Base-by-base conservation (phyloP, 1,284 basidiomycete species). In the Xerocomus nothofagi region DNA sequence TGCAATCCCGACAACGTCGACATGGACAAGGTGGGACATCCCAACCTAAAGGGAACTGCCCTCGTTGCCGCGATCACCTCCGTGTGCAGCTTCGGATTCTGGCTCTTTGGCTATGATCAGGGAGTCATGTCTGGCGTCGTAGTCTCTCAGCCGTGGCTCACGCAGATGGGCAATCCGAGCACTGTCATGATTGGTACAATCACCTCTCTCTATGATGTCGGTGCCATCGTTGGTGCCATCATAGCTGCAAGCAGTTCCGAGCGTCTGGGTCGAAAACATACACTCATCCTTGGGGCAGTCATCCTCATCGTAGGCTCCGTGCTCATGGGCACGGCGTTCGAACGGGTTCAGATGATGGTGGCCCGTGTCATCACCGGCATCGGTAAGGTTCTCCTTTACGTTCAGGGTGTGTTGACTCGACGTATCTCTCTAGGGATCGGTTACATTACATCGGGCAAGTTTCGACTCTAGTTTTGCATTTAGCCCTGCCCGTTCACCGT, bases 61-160 rank as follows among this genome's bases (percentile, higher is more conserved):
- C 57, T 56, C 40, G 33, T 59, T 18, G 43, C 53, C n/a, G 39
- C 40, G n/a, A 56, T 56, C 37, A 59, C 57, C 27, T 56, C 55
- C 4, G 55, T 56, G 14, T 56, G 55, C 24, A 58, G 57, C 33
- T 30, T 58, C 14, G 57, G 57, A 7, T 56, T 56, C 31, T 46
- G 53, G 48, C 55, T 57, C 27, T 56, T 56, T 53, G 57, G 57
- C 7, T 56, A 56, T 34, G 53, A 58, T 52, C 55, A 52, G 33
- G 57, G 57, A 0, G 48, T 56, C 10, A 58, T 56, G 54, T 58
- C 54, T 8, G 54, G 57, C 9, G 43, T 59, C 1, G 47, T 56
- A 7, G 4, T 56, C 12, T 58, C 55, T 37, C 43, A 53, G 37
- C 36, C 47, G 15, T 56, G 55, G 54, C 47, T 56, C 39, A 26